Conservation (phyloP, 2,329 filamentous ascomycete species). For the Aureobasidium sp. region DNA sequence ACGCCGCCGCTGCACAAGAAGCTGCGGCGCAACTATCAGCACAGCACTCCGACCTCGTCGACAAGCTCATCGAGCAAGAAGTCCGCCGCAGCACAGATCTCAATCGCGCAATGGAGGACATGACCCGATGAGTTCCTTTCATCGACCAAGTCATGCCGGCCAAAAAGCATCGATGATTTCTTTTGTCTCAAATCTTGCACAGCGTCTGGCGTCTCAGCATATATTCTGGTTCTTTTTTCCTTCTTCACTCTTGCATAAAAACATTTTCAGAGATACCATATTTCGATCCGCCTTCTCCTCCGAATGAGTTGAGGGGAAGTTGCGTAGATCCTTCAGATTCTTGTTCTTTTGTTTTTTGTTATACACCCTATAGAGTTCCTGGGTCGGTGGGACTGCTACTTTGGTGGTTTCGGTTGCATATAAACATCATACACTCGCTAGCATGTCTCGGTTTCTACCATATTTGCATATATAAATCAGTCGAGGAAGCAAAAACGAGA, state of each 20-base stretch:
- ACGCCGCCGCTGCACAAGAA: slow-evolving; percentile 11
- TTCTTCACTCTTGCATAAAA: not conserved
- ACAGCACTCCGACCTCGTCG: slow-evolving; percentile 35
- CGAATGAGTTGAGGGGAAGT: not conserved
- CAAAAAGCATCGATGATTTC: not conserved
- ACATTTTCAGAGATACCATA: slow-evolving; percentile 13
- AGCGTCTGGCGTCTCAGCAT: slow-evolving; percentile 7
- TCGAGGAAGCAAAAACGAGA: not conserved
- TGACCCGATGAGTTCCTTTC: not conserved
- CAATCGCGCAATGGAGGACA: not conserved
- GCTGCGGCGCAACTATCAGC: slow-evolving; percentile 1
- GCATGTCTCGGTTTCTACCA: not conserved
- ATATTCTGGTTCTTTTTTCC: not conserved
- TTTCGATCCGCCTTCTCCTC: slow-evolving; percentile 12
- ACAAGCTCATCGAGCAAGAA: slow-evolving; percentile 42
- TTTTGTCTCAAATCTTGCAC: not conserved
- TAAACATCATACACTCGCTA: not conserved
- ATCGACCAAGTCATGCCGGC: not conserved
- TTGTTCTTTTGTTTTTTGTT: not conserved
- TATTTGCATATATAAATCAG: not conserved
- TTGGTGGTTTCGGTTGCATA: not conserved
- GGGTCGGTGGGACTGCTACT: not conserved
- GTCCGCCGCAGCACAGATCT: slow-evolving; percentile 25
- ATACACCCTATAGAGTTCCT: not conserved
- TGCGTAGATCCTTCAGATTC: not conserved